Conservation (phyloP, 2,329 filamentous ascomycete genomes). For the Arthrobotrys sinensis region DNA sequence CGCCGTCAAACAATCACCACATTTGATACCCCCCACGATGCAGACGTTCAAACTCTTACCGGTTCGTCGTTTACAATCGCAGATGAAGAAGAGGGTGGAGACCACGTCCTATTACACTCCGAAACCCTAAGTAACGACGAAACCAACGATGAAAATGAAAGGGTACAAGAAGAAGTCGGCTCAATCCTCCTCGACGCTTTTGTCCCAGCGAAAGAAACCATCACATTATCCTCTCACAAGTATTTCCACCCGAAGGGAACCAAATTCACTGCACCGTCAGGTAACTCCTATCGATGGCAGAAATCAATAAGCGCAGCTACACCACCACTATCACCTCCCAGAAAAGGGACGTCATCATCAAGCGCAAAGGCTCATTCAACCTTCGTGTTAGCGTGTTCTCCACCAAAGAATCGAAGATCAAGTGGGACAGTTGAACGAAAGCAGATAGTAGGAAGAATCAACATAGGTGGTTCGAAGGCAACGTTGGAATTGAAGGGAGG, state of each 20-base stretch:
- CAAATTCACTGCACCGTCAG: constrained; percentile 5
- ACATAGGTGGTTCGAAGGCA: constrained; percentile 1
- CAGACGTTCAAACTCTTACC: constrained; percentile 5
- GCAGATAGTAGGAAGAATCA: constrained; percentile 22
- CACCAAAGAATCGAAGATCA: constrained; percentile 6
- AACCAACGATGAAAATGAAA: not conserved
- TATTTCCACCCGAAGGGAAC: constrained; percentile 24
- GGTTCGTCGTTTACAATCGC: constrained; percentile 8
- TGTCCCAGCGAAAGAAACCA: constrained; percentile 28
- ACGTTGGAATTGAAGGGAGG: constrained; percentile 28
- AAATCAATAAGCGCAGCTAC: constrained; percentile 1
- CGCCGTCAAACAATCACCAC: constrained; percentile 13
- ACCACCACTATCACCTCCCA: not conserved
- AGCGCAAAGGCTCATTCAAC: not conserved
- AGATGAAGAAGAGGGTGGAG: not conserved
- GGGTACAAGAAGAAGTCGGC: not conserved
- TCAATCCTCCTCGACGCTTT: not conserved
- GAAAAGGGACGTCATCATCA: not conserved
- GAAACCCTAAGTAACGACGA: constrained; percentile 12
- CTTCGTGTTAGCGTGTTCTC: not conserved
- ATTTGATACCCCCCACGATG: not conserved
- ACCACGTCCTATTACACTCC: not conserved
- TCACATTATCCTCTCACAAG: constrained; percentile 26
- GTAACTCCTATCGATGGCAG: constrained; percentile 8
- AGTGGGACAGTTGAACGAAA: not conserved